A percentile compares a stretch with the other conserved stretches of the same genome.
phyloP scores from a whole-genome alignment of 148 eudicot genomes.

The Silene conica region DNA sequence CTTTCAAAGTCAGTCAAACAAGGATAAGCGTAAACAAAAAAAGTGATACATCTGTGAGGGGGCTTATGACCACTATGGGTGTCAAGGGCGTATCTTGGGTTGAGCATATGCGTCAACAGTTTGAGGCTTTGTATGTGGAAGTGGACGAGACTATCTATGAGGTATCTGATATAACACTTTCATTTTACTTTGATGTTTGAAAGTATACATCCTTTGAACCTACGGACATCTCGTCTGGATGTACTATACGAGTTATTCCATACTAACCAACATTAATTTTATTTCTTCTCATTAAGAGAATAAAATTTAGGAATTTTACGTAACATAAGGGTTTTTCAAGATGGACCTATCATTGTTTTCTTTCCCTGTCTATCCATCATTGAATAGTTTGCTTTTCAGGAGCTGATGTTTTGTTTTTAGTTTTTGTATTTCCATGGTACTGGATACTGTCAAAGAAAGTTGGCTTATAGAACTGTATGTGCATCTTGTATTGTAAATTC shows the following conservation, averaged over 20 bases:
- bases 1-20: background rate
- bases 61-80: constrained; percentile 44
- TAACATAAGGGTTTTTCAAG: background rate
- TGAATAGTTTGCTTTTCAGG: background rate
- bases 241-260: background rate
- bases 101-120: constrained; percentile 52
- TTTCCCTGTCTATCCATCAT: background rate
- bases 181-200: background rate
- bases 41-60: no score
- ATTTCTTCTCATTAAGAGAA: background rate
- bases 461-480: no score
- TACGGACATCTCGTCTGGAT: background rate
- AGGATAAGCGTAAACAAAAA: background rate
- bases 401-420: constrained; percentile 8
- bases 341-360: background rate
- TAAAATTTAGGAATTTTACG: background rate
- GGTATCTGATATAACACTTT: constrained; percentile 34
- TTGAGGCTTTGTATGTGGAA: constrained; percentile 80
- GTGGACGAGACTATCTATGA: constrained; percentile 67
- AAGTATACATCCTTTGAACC: background rate
- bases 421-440: no score
- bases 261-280: background rate
- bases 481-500: no score
- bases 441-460: no score
- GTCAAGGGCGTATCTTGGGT: constrained; percentile 58